Conservation (phyloP, 78 protist species). For the Monocercomonoides exilis region DNA sequence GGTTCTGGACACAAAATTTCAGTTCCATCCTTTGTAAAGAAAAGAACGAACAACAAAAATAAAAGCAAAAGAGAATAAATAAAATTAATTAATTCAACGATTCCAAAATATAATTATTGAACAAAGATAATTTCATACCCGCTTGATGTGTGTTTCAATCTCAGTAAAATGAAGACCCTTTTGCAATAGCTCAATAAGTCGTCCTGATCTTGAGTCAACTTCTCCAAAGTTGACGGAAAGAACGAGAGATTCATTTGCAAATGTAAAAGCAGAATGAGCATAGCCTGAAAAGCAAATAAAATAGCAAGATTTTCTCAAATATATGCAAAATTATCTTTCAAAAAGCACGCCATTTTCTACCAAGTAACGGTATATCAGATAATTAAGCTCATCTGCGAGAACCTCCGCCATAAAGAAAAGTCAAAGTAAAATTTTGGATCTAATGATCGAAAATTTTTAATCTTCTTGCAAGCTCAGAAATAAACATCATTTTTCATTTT, state of each 20-base stretch:
- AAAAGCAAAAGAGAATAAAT: too few relatives aligned
- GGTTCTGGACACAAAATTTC: conserved; percentile 8
- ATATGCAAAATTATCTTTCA: not conserved
- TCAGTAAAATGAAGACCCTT: conserved; percentile 14
- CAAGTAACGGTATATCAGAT: not conserved
- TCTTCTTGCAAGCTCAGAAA: too few relatives aligned
- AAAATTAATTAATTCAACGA: too few relatives aligned
- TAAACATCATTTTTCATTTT: too few relatives aligned
- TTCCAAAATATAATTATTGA: too few relatives aligned
- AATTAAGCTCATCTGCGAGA: not conserved
- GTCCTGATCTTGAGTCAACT: not conserved
- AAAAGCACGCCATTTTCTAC: not conserved
- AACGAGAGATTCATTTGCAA: conserved; percentile 10
- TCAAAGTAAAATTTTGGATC: too few relatives aligned
- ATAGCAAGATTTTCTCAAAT: too few relatives aligned
- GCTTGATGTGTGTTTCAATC: conserved; percentile 8
- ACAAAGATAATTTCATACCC: too few relatives aligned
- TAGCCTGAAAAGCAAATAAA: not conserved
- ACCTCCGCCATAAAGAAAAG: not conserved
- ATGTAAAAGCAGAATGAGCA: conserved; percentile 22
- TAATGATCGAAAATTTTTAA: too few relatives aligned
- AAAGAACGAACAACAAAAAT: not conserved
- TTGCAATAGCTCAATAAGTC: conserved; percentile 16
- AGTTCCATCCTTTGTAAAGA: conserved; percentile 3
- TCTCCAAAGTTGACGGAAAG: not conserved